A percentile compares a stretch with the other conserved stretches of the same genome.
Conservation (phyloP, 306 rosid species). For the Medicago lupulina region DNA sequence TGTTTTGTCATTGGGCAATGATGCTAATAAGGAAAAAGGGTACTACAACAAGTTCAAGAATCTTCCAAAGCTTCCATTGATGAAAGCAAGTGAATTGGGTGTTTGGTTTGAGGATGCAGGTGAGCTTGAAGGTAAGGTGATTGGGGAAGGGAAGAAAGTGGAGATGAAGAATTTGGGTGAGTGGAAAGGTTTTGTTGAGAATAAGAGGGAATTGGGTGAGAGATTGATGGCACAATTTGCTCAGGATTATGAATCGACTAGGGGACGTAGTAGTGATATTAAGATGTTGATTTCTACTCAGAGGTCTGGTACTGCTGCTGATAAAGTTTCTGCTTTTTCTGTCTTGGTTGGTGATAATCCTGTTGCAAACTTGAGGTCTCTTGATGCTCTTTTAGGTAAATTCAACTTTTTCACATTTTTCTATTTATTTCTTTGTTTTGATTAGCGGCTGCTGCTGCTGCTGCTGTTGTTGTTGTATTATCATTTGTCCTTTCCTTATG, state of each 20-base stretch:
- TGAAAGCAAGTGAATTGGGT: slow-evolving; percentile 66
- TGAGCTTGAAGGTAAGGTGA: slow-evolving; percentile 68
- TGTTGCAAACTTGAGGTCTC: slow-evolving; percentile 80
- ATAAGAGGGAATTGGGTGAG: slow-evolving; percentile 76
- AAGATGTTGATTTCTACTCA: slow-evolving; percentile 84
- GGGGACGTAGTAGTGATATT: slow-evolving; percentile 87
- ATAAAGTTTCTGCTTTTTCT: slow-evolving; percentile 89
- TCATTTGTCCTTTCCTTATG: slow-evolving; percentile 1
- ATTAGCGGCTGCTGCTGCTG: background rate
- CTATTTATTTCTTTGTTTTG: background rate
- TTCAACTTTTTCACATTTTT: background rate
- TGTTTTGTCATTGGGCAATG: slow-evolving; percentile 56
- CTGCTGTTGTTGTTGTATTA: background rate
- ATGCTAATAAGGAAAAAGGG: slow-evolving; percentile 48
- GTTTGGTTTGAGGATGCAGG: slow-evolving; percentile 81
- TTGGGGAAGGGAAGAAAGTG: slow-evolving; percentile 64
- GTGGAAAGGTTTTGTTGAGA: slow-evolving; percentile 75
- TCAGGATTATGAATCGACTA: slow-evolving; percentile 73
- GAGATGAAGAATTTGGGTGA: slow-evolving; percentile 58
- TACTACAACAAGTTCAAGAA: slow-evolving; percentile 61
- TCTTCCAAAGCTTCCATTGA: slow-evolving; percentile 78
- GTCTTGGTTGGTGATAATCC: slow-evolving; percentile 91
- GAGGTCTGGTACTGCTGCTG: slow-evolving; percentile 94
- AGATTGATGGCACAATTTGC: slow-evolving; percentile 84
- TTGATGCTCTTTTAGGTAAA: slow-evolving; percentile 86